phyloP scores from a whole-genome alignment of 2,329 filamentous ascomycete genomes.

The Botryotinia calthae region DNA sequence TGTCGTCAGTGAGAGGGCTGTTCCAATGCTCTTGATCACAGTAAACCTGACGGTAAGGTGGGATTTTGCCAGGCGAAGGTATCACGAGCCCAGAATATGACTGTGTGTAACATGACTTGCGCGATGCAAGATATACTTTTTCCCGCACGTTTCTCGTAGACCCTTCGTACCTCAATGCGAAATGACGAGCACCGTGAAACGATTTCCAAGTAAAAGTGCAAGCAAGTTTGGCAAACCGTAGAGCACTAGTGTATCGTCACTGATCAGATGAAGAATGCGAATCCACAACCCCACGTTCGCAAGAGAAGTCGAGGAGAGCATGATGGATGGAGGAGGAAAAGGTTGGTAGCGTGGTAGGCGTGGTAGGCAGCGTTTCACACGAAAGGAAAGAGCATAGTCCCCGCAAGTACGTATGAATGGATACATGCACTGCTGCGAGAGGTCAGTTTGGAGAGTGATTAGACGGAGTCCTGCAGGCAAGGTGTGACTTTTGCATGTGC shows the following conservation, averaged over 20 bases:
- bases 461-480: not conserved
- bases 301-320: not conserved
- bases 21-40: not conserved
- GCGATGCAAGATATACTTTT: conserved; percentile 3
- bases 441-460: not conserved
- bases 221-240: not conserved
- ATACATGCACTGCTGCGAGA: not conserved
- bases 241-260: not conserved
- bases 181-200: conserved; percentile 4
- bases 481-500: not conserved
- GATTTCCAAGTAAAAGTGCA: not conserved
- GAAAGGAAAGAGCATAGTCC: not conserved
- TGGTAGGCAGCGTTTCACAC: conserved; percentile 5
- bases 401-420: not conserved
- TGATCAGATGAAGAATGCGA: not conserved
- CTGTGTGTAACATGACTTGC: conserved; percentile 7
- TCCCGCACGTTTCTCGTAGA: conserved; percentile 2
- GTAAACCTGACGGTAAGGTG: not conserved
- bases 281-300: conserved; percentile 7
- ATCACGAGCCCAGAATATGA: conserved; percentile 5
- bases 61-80: not conserved
- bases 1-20: not conserved
- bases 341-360: not conserved
- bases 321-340: not conserved
- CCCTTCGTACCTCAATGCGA: not conserved